Evolutionary conservation across 768 basidiomycete genomes (phyloP).

Genomic region (Calvatia gigantea): DNA sequence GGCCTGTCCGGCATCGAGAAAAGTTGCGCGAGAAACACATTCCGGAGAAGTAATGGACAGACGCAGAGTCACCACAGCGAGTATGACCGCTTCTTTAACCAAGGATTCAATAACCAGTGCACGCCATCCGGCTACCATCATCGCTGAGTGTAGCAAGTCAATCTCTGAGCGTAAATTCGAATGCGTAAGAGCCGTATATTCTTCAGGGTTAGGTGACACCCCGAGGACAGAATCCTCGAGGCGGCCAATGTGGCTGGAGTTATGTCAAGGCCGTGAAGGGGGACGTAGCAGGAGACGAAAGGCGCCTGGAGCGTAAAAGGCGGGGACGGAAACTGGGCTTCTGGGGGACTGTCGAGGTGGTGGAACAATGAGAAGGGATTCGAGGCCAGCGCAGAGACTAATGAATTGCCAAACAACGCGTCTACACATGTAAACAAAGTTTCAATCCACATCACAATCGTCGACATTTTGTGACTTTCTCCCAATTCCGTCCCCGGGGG

Average conservation of each 20-base stretch:
- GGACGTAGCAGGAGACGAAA: not conserved
- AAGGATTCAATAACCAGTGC: not conserved
- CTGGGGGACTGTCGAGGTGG: not conserved
- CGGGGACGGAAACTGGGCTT: not conserved
- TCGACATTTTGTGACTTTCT: not conserved
- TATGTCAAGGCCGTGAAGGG: slow-evolving; percentile 3
- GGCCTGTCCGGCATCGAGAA: slow-evolving; percentile 8
- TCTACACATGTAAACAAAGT: slow-evolving; percentile 3
- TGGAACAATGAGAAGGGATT: not conserved
- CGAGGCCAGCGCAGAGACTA: not conserved
- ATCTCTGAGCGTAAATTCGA: not conserved
- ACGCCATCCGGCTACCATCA: slow-evolving; percentile 8
- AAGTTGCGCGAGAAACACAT: not conserved
- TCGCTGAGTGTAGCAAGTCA: not conserved
- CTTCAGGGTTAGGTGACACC: slow-evolving; percentile 12
- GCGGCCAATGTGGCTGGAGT: slow-evolving; percentile 9
- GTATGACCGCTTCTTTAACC: not conserved
- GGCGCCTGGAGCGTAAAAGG: not conserved
- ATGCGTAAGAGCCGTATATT: not conserved
- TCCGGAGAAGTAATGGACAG: slow-evolving; percentile 5
- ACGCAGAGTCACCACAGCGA: slow-evolving; percentile 4
- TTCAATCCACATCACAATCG: no score
- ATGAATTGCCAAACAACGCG: not conserved
- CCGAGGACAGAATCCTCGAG: slow-evolving; percentile 5
- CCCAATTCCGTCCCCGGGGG: no score